Evolutionary conservation across 768 basidiomycete genomes (phyloP).

Genomic region (Mycena leptocephala): DNA sequence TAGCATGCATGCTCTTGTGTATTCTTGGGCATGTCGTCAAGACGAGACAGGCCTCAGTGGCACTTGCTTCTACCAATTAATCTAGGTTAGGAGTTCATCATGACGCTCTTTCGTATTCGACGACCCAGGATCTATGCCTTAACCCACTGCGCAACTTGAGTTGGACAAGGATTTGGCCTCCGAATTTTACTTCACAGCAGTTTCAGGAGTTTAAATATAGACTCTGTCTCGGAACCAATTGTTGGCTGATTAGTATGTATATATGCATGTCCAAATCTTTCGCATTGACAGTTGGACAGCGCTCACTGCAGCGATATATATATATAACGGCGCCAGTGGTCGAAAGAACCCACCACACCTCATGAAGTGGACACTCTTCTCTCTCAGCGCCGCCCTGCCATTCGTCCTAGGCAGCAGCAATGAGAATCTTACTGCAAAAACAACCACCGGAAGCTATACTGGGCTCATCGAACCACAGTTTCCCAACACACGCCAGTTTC

Average conservation of each 20-base stretch:
- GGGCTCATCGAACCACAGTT: slow-evolving; percentile 13
- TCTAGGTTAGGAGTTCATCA: too few relatives aligned
- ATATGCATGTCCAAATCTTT: neutral
- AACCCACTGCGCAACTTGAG: neutral
- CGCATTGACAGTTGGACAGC: neutral
- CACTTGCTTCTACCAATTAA: neutral
- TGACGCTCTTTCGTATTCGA: too few relatives aligned
- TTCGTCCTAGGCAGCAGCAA: neutral
- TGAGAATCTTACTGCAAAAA: neutral
- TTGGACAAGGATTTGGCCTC: neutral
- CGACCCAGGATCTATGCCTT: neutral
- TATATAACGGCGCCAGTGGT: neutral
- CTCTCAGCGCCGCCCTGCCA: neutral
- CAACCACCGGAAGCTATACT: slow-evolving; percentile 10
- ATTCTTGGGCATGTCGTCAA: neutral
- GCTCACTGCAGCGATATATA: neutral
- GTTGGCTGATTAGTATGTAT: neutral
- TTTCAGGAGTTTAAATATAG: neutral
- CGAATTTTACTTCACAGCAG: neutral
- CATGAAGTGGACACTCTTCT: slow-evolving; percentile 7
- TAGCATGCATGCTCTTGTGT: neutral
- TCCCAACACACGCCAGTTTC: slow-evolving; percentile 21
- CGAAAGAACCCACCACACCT: neutral
- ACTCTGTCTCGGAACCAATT: neutral
- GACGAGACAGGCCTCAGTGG: neutral